A percentile compares a stretch with the other conserved stretches of the same genome.
phyloP scores from a whole-genome alignment of 176 grass and related monocot species.

The Ananas comosus region DNA sequence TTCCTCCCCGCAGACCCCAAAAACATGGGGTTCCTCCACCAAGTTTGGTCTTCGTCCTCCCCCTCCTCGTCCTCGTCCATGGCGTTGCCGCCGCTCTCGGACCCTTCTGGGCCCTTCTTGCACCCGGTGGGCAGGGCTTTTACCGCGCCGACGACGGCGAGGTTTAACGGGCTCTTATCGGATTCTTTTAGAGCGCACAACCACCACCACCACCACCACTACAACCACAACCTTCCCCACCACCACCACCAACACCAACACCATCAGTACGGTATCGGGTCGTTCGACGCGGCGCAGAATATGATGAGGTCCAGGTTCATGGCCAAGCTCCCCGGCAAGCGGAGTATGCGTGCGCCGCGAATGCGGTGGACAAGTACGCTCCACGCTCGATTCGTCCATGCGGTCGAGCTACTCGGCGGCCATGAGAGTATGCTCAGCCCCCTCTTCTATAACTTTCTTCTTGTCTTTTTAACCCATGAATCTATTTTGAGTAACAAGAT shows the following conservation, averaged over 20 bases:
- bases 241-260: constrained; percentile 18
- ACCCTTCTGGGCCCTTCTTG: constrained; percentile 2
- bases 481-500: background rate
- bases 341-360: constrained; percentile 30
- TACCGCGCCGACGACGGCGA: background rate
- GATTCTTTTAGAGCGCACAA: background rate
- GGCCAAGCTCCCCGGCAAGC: constrained; percentile 21
- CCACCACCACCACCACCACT: background rate
- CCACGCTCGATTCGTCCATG: constrained; percentile 44
- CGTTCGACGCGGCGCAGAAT: background rate
- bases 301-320: constrained; percentile 26
- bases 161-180: background rate
- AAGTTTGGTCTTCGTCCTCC: background rate
- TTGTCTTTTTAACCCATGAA: background rate
- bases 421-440: constrained; percentile 31
- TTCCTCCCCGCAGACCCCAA: background rate
- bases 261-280: constrained; percentile 9
- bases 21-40: background rate
- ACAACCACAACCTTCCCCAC: constrained; percentile 10
- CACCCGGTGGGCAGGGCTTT: background rate
- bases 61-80: constrained; percentile 4
- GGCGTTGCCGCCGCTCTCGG: background rate
- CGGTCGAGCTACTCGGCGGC: constrained; percentile 40
- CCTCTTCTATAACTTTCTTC: background rate
- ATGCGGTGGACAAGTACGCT: constrained; percentile 49